Conservation (phyloP, 495 filamentous ascomycete genomes). For the Aspergillus asperescens region DNA sequence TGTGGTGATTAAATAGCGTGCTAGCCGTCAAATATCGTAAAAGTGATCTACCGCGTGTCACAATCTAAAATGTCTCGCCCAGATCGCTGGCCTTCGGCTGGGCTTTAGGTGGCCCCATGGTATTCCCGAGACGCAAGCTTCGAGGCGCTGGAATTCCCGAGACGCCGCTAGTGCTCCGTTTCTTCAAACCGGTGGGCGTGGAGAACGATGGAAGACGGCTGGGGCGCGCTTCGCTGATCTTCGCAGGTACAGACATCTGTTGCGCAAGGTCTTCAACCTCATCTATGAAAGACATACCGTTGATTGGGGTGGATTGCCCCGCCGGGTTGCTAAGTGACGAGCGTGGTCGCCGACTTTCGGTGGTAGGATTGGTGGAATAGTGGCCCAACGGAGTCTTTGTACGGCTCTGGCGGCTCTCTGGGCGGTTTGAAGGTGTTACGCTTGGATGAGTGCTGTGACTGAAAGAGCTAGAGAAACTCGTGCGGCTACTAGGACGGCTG, state of each 20-base stretch:
- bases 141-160: slow-evolving; percentile 47
- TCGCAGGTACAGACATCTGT: slow-evolving; percentile 34
- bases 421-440: slow-evolving; percentile 30
- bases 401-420: slow-evolving; percentile 68
- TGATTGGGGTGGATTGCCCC: slow-evolving; percentile 27
- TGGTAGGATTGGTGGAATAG: slow-evolving; percentile 42
- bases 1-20: slow-evolving; percentile 15
- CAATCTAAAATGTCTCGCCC: slow-evolving; percentile 59
- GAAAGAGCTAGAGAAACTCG: slow-evolving; percentile 42
- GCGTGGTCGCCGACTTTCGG: slow-evolving; percentile 43
- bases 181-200: slow-evolving; percentile 34
- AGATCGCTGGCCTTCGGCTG: slow-evolving; percentile 53
- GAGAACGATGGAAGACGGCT: slow-evolving; percentile 37
- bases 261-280: slow-evolving; percentile 38
- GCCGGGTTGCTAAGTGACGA: slow-evolving; percentile 45
- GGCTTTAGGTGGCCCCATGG: slow-evolving; percentile 49
- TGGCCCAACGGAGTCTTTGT: slow-evolving; percentile 59
- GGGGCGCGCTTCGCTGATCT: slow-evolving; percentile 22
- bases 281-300: slow-evolving; percentile 41
- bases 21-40: slow-evolving; percentile 22
- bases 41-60: not conserved
- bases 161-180: slow-evolving; percentile 50
- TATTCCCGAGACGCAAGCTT: slow-evolving; percentile 45
- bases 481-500: slow-evolving; percentile 45
- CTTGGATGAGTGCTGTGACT: slow-evolving; percentile 39